Evolutionary conservation across 805 yeast species (phyloP).

Genomic region (Kodamaea neixiangensis): DNA sequence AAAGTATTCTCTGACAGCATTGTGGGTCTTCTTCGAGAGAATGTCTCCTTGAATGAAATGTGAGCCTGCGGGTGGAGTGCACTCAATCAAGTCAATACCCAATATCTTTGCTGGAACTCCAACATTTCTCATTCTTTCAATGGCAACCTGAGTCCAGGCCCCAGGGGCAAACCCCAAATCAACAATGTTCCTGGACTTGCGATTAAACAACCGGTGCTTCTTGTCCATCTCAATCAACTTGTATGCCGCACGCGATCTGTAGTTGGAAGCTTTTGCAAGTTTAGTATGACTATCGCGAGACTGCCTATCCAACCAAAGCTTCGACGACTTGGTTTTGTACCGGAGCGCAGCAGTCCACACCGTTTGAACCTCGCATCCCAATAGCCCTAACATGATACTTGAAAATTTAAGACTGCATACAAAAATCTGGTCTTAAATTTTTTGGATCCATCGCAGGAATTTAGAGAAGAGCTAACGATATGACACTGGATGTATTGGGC

Average conservation of each 20-base stretch:
- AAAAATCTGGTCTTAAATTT: slow-evolving; percentile 4
- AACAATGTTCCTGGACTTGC: slow-evolving; percentile 59
- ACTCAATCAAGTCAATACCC: slow-evolving; percentile 34
- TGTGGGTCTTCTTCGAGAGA: slow-evolving; percentile 52
- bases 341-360: neutral
- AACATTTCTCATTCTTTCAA: slow-evolving; percentile 15
- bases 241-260: slow-evolving; percentile 87
- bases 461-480: slow-evolving; percentile 8
- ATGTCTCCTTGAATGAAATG: slow-evolving; percentile 44
- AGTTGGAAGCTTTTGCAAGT: slow-evolving; percentile 63
- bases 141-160: slow-evolving; percentile 33
- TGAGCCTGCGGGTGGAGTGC: slow-evolving; percentile 39
- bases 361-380: neutral
- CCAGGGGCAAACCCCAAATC: slow-evolving; percentile 60
- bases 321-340: slow-evolving; percentile 51
- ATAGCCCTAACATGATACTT: neutral
- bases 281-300: slow-evolving; percentile 61
- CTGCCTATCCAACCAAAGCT: slow-evolving; percentile 76
- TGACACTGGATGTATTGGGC: slow-evolving; percentile 25
- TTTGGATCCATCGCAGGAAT: slow-evolving; percentile 6
- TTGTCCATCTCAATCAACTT: slow-evolving; percentile 77
- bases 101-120: slow-evolving; percentile 18
- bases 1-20: slow-evolving; percentile 53
- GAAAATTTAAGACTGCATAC: neutral
- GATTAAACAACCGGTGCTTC: slow-evolving; percentile 56